phyloP scores from a whole-genome alignment of 805 yeast species.

The Candida berthetii region DNA sequence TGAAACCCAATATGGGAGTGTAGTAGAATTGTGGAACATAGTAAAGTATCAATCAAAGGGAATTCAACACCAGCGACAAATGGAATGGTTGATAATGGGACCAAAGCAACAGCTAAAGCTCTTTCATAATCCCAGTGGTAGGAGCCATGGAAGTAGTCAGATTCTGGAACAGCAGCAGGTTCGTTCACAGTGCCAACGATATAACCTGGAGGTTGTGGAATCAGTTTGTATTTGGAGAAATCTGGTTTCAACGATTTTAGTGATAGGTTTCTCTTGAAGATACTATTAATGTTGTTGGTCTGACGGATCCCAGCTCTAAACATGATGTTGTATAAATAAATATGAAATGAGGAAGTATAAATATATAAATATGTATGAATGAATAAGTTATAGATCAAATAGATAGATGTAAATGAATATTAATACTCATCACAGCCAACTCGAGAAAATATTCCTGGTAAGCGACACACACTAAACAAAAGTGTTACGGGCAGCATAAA shows the following conservation, averaged over 20 bases:
- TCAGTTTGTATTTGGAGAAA: slow-evolving; percentile 33
- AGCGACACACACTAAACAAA: too few species aligned
- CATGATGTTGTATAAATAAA: too few species aligned
- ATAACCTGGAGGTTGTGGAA: slow-evolving; percentile 68
- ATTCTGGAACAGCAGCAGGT: slow-evolving; percentile 55
- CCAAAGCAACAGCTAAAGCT: slow-evolving; percentile 48
- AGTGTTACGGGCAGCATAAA: too few species aligned
- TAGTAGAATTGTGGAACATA: slow-evolving; percentile 48
- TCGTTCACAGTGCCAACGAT: slow-evolving; percentile 71
- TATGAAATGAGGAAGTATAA: too few species aligned
- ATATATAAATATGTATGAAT: too few species aligned
- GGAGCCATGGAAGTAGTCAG: slow-evolving; percentile 57
- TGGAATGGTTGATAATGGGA: slow-evolving; percentile 62
- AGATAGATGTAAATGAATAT: too few species aligned
- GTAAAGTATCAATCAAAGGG: slow-evolving; percentile 49
- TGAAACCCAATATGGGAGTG: slow-evolving; percentile 72
- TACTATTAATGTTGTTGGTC: background rate
- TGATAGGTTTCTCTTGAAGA: background rate
- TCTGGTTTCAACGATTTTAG: slow-evolving; percentile 15
- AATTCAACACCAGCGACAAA: slow-evolving; percentile 43
- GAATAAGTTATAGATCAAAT: too few species aligned
- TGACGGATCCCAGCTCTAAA: background rate
- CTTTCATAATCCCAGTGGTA: slow-evolving; percentile 73
- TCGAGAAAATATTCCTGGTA: too few species aligned
- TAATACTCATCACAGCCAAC: too few species aligned